These are phyloP conservation scores for Stephania cephalantha DNA, from an alignment of 164 flowering plant genomes.

Conservation along the genomic window DNA sequence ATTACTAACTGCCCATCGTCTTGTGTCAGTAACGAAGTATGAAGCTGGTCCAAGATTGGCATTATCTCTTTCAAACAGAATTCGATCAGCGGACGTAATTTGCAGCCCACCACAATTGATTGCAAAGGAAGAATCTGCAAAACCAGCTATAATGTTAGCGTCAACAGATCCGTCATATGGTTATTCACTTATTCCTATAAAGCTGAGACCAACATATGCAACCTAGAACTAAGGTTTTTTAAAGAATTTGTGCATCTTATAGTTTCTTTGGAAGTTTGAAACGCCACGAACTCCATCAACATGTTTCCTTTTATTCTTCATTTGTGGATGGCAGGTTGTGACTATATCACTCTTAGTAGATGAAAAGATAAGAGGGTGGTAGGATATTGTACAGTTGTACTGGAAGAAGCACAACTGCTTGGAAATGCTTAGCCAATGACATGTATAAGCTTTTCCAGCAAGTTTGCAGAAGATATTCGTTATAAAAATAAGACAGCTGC, in stretches of 20 bases:
- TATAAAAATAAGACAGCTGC: no score
- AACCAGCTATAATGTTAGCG: background rate
- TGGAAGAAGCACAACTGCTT: no score
- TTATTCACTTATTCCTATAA: background rate
- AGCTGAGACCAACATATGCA: no score
- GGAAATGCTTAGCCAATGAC: no score
- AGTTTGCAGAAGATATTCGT: no score
- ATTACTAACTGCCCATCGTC: conserved; percentile 79
- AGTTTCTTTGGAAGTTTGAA: background rate
- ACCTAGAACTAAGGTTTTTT: no score
- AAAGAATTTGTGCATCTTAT: no score
- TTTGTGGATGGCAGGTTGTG: no score
- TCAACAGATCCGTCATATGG: background rate
- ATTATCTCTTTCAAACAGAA: conserved; percentile 49
- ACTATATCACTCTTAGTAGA: no score
- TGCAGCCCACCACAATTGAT: conserved; percentile 75
- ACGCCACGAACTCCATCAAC: background rate
- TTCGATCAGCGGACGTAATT: conserved; percentile 28
- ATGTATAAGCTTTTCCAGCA: no score
- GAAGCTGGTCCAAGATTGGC: conserved; percentile 61
- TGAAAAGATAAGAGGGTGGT: no score
- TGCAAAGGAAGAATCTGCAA: conserved; percentile 61
- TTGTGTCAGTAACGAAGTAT: conserved; percentile 36
- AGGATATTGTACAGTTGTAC: no score
- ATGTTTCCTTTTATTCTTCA: background rate